A percentile compares a stretch with the other conserved stretches of the same genome.
Evolutionary conservation across 1,139 yeast genomes (phyloP).

Genomic region (Diutina sp.): DNA sequence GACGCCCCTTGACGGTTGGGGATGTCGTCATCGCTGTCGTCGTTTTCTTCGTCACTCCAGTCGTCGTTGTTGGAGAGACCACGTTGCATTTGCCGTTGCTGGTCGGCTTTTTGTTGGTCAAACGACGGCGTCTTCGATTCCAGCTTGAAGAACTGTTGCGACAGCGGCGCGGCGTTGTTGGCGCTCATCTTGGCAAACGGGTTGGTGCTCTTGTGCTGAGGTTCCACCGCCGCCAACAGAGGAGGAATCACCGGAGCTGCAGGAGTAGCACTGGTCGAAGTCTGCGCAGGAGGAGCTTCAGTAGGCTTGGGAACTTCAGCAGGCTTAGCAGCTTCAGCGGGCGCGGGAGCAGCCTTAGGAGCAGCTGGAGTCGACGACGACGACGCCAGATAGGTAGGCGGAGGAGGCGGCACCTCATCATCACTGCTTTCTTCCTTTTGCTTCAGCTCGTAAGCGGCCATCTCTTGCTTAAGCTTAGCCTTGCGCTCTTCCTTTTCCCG

Average conservation of each 20-base stretch:
- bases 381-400: neutral
- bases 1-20: constrained; percentile 47
- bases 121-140: constrained; percentile 12
- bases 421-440: constrained; percentile 14
- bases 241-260: neutral
- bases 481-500: constrained; percentile 46
- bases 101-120: constrained; percentile 45
- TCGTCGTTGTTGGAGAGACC: constrained; percentile 39
- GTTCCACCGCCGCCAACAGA: constrained; percentile 1
- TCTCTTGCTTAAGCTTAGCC: constrained; percentile 48
- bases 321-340: constrained; percentile 6
- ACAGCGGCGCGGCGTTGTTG: constrained; percentile 5
- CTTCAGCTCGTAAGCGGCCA: constrained; percentile 36
- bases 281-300: constrained; percentile 2
- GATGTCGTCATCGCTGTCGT: constrained; percentile 32
- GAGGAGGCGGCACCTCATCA: constrained; percentile 18
- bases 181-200: constrained; percentile 21
- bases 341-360: constrained; percentile 4
- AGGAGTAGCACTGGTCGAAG: neutral
- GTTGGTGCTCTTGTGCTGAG: constrained; percentile 16
- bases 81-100: constrained; percentile 54
- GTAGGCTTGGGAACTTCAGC: constrained; percentile 7
- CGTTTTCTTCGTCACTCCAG: constrained; percentile 50
- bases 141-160: constrained; percentile 40
- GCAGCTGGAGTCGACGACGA: constrained; percentile 3